These are phyloP conservation scores for Trichoderma pleuroti DNA, from an alignment of 2,329 filamentous ascomycete species.

Conservation along the genomic window DNA sequence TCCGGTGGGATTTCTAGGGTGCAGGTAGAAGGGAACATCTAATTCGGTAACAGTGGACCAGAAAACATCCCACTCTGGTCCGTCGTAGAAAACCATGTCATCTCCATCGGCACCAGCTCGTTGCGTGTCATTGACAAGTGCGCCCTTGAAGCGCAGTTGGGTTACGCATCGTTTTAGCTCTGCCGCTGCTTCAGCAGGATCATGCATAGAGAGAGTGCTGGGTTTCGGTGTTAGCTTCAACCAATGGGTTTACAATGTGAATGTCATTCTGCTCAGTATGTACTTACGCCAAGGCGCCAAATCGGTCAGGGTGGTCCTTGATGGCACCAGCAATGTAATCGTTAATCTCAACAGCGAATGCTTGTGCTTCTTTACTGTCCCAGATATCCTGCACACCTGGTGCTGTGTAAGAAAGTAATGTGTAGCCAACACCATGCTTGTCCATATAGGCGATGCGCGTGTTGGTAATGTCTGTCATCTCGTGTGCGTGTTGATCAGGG, in stretches of 20 bases:
- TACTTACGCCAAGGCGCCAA: constrained; percentile 46
- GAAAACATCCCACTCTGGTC: constrained; percentile 58
- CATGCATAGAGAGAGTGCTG: constrained; percentile 51
- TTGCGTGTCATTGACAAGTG: constrained; percentile 60
- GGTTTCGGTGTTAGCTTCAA: not conserved
- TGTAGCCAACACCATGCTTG: constrained; percentile 47
- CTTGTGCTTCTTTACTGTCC: constrained; percentile 40
- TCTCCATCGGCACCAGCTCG: constrained; percentile 56
- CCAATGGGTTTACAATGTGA: not conserved
- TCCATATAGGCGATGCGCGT: constrained; percentile 43
- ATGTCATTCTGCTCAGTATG: not conserved
- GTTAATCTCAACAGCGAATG: constrained; percentile 41
- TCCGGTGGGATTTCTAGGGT: constrained; percentile 57
- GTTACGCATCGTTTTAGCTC: constrained; percentile 53
- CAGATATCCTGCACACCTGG: constrained; percentile 47
- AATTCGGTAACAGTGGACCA: constrained; percentile 57
- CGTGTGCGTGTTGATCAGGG: constrained; percentile 53
- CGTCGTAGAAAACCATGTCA: constrained; percentile 62
- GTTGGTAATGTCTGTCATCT: constrained; percentile 46
- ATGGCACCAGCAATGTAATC: constrained; percentile 39
- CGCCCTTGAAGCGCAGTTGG: constrained; percentile 59
- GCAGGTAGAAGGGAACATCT: constrained; percentile 62
- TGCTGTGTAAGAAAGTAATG: constrained; percentile 46
- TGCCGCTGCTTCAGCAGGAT: constrained; percentile 46
- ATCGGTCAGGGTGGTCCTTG: constrained; percentile 37